Percentiles rank a stretch among this genome's conserved stretches.
phyloP scores from a whole-genome alignment of 352 stramenopile genomes.

The Globisporangium lucens region DNA sequence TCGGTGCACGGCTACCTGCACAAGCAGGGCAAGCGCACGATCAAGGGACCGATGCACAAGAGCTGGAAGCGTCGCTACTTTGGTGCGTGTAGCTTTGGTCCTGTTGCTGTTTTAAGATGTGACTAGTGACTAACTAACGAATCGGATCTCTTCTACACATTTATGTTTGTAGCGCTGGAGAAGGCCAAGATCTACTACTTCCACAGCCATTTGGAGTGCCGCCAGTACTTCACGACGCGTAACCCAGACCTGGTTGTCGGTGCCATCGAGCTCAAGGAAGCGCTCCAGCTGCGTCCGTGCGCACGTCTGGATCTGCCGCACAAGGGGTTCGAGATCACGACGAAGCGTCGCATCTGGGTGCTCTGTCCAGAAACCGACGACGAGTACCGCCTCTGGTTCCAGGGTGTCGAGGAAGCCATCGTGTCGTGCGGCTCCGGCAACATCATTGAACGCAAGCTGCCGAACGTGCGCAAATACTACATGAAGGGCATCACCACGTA shows the following conservation, averaged over 20 bases:
- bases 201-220: conserved; percentile 80
- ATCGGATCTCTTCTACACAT: background rate
- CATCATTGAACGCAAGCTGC: conserved; percentile 83
- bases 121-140: background rate
- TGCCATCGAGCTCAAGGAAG: conserved; percentile 81
- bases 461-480: conserved; percentile 87
- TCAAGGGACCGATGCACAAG: conserved; percentile 88
- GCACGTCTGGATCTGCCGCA: conserved; percentile 76
- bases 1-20: conserved; percentile 88
- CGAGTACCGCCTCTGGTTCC: conserved; percentile 85
- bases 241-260: conserved; percentile 80
- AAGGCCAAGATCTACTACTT: conserved; percentile 90
- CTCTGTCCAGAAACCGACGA: conserved; percentile 82
- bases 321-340: conserved; percentile 78
- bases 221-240: conserved; percentile 84
- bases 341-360: conserved; percentile 83
- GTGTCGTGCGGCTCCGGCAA: conserved; percentile 72
- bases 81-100: conserved; percentile 43
- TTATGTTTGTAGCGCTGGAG: conserved; percentile 43
- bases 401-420: conserved; percentile 73
- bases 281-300: conserved; percentile 76
- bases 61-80: conserved; percentile 87
- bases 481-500: conserved; percentile 86
- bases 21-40: conserved; percentile 86
- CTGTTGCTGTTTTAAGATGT: background rate